These are phyloP conservation scores for Polysphondylium violaceum DNA, from an alignment of 78 protist species.

Conservation along the genomic window DNA sequence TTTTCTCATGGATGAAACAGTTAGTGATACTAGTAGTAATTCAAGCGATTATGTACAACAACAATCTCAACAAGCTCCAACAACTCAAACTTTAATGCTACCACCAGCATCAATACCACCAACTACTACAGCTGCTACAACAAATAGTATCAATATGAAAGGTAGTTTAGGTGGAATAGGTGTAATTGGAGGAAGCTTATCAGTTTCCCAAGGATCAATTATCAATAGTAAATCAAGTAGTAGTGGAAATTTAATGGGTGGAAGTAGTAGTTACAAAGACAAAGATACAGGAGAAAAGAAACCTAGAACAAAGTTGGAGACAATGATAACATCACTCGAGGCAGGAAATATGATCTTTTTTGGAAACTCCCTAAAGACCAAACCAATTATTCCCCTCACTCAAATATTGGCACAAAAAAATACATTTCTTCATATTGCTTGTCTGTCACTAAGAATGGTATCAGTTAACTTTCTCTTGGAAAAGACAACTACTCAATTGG, in stretches of 20 bases:
- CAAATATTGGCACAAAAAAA: background rate
- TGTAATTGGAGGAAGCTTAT: background rate
- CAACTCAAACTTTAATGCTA: background rate
- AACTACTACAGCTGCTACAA: background rate
- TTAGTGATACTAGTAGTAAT: slow-evolving; percentile 10
- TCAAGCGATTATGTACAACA: background rate
- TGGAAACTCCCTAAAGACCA: background rate
- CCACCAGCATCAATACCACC: background rate
- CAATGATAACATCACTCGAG: slow-evolving; percentile 12
- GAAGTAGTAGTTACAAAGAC: background rate
- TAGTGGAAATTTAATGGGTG: slow-evolving; percentile 10
- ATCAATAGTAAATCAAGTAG: slow-evolving; percentile 27
- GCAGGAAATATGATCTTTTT: slow-evolving; percentile 26
- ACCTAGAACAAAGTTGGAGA: slow-evolving; percentile 10
- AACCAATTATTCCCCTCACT: slow-evolving; percentile 27
- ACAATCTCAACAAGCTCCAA: background rate
- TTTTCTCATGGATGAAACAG: background rate
- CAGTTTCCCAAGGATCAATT: slow-evolving; percentile 18
- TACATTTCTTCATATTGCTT: slow-evolving; percentile 49
- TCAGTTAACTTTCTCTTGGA: slow-evolving; percentile 32
- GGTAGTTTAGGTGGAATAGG: background rate
- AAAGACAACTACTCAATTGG: background rate
- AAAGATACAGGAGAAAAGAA: background rate
- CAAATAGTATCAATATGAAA: background rate
- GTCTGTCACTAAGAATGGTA: slow-evolving; percentile 24